Evolutionary conservation across 345 rosid species (phyloP).

Genomic region (Limnanthes douglasii): DNA sequence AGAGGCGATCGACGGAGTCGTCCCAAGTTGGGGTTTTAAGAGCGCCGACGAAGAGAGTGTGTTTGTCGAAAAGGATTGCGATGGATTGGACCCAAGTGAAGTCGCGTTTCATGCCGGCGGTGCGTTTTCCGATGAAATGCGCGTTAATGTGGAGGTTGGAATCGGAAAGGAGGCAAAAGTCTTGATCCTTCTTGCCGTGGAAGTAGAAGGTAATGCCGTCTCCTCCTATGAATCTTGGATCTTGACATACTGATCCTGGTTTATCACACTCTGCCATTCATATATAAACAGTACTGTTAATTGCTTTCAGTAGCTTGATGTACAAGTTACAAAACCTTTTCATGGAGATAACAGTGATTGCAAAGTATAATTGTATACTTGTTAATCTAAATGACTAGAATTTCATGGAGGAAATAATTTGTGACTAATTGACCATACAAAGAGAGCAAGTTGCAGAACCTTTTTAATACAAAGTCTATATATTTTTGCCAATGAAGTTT

Average conservation of each 20-base stretch:
- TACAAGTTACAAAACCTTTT: too few relatives aligned
- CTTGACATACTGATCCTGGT: slow-evolving; percentile 51
- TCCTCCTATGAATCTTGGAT: slow-evolving; percentile 55
- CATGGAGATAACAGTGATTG: too few relatives aligned
- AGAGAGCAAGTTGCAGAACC: too few relatives aligned
- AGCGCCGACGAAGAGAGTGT: slow-evolving; percentile 31
- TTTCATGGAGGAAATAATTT: too few relatives aligned
- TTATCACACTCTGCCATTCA: slow-evolving; percentile 30
- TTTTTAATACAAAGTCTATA: too few relatives aligned
- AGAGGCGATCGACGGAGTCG: slow-evolving; percentile 23
- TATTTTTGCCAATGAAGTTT: too few relatives aligned
- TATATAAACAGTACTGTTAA: too few relatives aligned
- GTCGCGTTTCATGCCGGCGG: slow-evolving; percentile 32
- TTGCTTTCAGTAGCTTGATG: too few relatives aligned
- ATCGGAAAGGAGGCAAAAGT: slow-evolving; percentile 40
- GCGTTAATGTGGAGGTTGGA: slow-evolving; percentile 39
- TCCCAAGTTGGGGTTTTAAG: slow-evolving; percentile 45
- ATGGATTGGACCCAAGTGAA: slow-evolving; percentile 54
- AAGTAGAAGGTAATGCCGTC: slow-evolving; percentile 58
- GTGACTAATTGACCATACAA: too few relatives aligned
- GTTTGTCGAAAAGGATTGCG: slow-evolving; percentile 30
- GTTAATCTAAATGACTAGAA: too few relatives aligned
- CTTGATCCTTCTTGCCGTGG: slow-evolving; percentile 49
- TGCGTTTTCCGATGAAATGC: slow-evolving; percentile 37
- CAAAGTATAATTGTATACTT: too few relatives aligned